Evolutionary conservation across 768 basidiomycete species (phyloP).

Genomic region (Suillus placidus): DNA sequence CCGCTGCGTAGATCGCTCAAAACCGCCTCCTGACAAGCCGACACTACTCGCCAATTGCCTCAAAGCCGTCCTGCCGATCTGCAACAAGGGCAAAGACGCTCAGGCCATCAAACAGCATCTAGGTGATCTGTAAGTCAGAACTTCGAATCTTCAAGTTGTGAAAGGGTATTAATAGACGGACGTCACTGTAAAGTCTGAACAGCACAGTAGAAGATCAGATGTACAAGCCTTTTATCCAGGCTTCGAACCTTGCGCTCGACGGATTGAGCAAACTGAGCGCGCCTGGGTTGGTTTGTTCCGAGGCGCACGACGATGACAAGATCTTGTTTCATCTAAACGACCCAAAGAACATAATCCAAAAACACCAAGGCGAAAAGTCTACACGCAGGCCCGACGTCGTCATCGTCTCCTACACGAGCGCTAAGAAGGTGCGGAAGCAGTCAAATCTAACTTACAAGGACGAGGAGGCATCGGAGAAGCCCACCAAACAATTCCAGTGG

Average conservation of each 20-base stretch:
- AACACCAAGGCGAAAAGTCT: not conserved
- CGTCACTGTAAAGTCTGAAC: not conserved
- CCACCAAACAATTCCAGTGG: not conserved
- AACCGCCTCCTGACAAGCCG: not conserved
- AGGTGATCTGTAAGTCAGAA: not conserved
- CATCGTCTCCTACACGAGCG: not conserved
- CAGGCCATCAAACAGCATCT: not conserved
- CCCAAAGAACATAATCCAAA: not conserved
- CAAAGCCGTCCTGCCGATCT: conserved; percentile 4
- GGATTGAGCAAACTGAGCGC: not conserved
- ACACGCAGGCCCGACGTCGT: not conserved
- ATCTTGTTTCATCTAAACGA: not conserved
- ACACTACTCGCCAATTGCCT: not conserved
- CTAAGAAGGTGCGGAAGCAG: not conserved
- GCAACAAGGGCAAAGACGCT: not conserved
- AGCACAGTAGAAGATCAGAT: not conserved
- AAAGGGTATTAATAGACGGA: not conserved
- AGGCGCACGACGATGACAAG: not conserved
- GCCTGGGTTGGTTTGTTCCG: not conserved
- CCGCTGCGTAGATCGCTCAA: not conserved
- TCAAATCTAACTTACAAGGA: not conserved
- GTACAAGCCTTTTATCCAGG: not conserved
- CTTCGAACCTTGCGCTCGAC: not conserved
- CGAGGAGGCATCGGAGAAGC: not conserved
- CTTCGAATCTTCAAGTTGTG: not conserved